These are phyloP conservation scores for Heliocybe sulcata DNA, from an alignment of 1,284 basidiomycete species.

Conservation along the genomic window DNA sequence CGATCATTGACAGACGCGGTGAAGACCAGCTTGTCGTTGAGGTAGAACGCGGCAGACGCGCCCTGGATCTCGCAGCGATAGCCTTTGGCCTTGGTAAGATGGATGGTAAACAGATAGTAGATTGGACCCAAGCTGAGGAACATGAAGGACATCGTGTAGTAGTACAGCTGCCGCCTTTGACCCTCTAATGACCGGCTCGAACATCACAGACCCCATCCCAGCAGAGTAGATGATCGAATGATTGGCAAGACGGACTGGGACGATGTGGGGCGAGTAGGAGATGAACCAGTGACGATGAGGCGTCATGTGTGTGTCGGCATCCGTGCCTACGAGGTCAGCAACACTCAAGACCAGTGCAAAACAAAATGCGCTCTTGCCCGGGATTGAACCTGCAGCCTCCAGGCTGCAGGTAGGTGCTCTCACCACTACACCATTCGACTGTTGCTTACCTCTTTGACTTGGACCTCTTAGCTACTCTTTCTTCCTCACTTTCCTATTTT, in stretches of 20 bases:
- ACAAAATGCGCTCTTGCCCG: too few relatives aligned
- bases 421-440: too few relatives aligned
- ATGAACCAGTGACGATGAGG: slow-evolving; percentile 17
- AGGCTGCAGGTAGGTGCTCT: too few relatives aligned
- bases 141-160: slow-evolving; percentile 9
- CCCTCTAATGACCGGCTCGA: slow-evolving; percentile 11
- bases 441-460: too few relatives aligned
- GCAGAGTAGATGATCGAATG: slow-evolving; percentile 14
- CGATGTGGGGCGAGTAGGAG: slow-evolving; percentile 7
- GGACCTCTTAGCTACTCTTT: too few relatives aligned
- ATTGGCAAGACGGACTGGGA: slow-evolving; percentile 16
- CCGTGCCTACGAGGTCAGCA: too few relatives aligned
- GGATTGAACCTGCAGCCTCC: too few relatives aligned
- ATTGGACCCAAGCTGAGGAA: slow-evolving; percentile 10
- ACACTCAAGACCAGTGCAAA: too few relatives aligned
- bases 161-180: slow-evolving; percentile 1
- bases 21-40: slow-evolving; percentile 5
- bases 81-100: slow-evolving; percentile 7
- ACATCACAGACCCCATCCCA: slow-evolving; percentile 15
- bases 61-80: slow-evolving; percentile 3
- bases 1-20: slow-evolving; percentile 7
- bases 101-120: slow-evolving; percentile 10
- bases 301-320: slow-evolving; percentile 13
- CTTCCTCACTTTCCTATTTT: too few relatives aligned
- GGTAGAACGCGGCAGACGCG: slow-evolving; percentile 4